Evolutionary conservation across 2,329 filamentous ascomycete genomes (phyloP).

Genomic region (Orbilia oligospora): DNA sequence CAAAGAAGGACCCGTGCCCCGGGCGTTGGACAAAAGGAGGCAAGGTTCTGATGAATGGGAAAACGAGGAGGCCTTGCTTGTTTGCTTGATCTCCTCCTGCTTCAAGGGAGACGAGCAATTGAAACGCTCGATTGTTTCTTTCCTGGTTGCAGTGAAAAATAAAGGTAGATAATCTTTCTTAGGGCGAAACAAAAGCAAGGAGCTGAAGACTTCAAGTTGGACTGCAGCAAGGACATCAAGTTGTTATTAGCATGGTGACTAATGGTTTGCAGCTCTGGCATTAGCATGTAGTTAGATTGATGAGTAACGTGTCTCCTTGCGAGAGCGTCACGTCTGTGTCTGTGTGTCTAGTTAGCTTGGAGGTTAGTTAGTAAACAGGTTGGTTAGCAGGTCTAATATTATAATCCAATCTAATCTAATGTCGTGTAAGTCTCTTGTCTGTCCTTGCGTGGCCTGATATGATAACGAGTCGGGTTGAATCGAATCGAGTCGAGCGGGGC

Average conservation of each 20-base stretch:
- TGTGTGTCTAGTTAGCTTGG: neutral
- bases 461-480: neutral
- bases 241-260: slow-evolving; percentile 7
- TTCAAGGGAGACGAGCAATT: slow-evolving; percentile 32
- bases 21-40: slow-evolving; percentile 42
- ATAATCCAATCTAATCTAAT: slow-evolving; percentile 16
- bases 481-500: slow-evolving; percentile 7
- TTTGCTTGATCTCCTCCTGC: slow-evolving; percentile 24
- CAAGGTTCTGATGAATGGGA: slow-evolving; percentile 20
- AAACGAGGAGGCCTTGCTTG: slow-evolving; percentile 42
- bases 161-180: neutral
- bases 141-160: slow-evolving; percentile 16
- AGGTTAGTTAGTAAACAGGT: no score
- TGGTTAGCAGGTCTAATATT: neutral
- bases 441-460: slow-evolving; percentile 41
- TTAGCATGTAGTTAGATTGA: no score
- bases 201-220: neutral
- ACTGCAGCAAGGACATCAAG: slow-evolving; percentile 15
- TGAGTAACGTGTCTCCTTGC: slow-evolving; percentile 21
- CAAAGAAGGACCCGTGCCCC: slow-evolving; percentile 39
- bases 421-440: neutral
- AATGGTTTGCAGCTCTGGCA: no score
- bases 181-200: slow-evolving; percentile 21
- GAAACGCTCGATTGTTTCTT: slow-evolving; percentile 39
- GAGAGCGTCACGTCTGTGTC: slow-evolving; percentile 2